Evolutionary conservation across 2,329 filamentous ascomycete genomes (phyloP).

Genomic region (Peltaster fructicola): DNA sequence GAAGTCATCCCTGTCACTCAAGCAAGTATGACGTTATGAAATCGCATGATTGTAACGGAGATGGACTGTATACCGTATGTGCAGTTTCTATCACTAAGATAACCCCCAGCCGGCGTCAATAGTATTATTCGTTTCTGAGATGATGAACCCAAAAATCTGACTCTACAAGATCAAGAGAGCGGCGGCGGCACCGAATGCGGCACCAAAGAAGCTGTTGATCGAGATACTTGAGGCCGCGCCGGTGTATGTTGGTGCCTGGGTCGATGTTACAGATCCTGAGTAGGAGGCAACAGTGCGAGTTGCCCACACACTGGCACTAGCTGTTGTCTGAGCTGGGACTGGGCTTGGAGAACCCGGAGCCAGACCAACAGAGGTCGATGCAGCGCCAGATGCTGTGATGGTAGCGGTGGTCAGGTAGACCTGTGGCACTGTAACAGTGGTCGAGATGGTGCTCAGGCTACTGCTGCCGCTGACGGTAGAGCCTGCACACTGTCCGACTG

Average conservation of each 20-base stretch:
- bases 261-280: conserved; percentile 2
- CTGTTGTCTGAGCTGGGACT: conserved; percentile 15
- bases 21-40: no score
- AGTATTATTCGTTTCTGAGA: no score
- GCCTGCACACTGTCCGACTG: conserved; percentile 17
- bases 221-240: conserved; percentile 9
- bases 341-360: conserved; percentile 18
- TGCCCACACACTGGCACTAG: conserved; percentile 2
- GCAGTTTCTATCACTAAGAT: no score
- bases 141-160: no score
- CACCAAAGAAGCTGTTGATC: conserved; percentile 6
- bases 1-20: no score
- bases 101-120: no score
- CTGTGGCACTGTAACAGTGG: conserved; percentile 28
- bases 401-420: conserved; percentile 26
- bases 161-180: conserved; percentile 11
- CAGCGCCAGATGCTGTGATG: conserved; percentile 12
- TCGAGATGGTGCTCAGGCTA: conserved; percentile 18
- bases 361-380: conserved; percentile 18
- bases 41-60: no score
- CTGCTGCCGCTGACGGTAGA: conserved; percentile 16
- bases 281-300: conserved; percentile 1
- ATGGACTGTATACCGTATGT: no score
- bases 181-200: conserved; percentile 9
- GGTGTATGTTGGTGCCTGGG: conserved; percentile 10